Conservation (phyloP, 495 filamentous ascomycete species). For the Chaetomium cochliodes region DNA sequence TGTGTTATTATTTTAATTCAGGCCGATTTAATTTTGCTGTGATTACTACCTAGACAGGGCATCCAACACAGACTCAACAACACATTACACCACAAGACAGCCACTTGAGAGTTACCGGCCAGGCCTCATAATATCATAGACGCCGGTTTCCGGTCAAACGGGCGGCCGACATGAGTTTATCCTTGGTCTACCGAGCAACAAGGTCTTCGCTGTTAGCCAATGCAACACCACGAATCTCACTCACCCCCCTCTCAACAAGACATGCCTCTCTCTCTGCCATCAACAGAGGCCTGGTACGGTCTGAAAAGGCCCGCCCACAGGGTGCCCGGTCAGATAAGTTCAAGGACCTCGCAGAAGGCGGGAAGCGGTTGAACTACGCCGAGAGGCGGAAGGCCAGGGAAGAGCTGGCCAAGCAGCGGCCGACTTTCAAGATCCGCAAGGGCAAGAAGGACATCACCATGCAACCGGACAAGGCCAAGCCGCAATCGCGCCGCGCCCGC, state of each 20-base stretch:
- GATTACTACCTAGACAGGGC: no score
- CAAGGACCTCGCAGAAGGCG: conserved; percentile 6
- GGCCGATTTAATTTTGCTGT: background rate
- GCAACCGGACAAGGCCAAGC: conserved; percentile 32
- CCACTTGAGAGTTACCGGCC: background rate
- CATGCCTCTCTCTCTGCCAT: conserved; percentile 35
- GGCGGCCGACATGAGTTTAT: conserved; percentile 25
- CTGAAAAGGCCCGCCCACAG: conserved; percentile 27
- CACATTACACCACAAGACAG: background rate
- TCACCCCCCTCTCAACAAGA: conserved; percentile 18
- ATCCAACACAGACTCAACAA: background rate
- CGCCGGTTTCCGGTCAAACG: background rate
- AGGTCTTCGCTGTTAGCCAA: conserved; percentile 15
- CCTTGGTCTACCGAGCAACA: conserved; percentile 26
- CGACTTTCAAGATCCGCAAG: conserved; percentile 41
- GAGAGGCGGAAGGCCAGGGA: conserved; percentile 30
- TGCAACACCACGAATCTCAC: conserved; percentile 12
- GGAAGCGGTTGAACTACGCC: conserved; percentile 28
- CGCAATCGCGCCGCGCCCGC: conserved; percentile 40
- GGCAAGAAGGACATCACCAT: conserved; percentile 50
- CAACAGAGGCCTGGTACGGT: conserved; percentile 31
- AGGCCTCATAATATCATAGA: background rate
- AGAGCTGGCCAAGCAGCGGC: conserved; percentile 20
- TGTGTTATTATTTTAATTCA: background rate
- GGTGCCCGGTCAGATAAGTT: conserved; percentile 5